Evolutionary conservation across 2,329 filamentous ascomycete genomes (phyloP).

Genomic region (Pseudogymnoascus sp.): DNA sequence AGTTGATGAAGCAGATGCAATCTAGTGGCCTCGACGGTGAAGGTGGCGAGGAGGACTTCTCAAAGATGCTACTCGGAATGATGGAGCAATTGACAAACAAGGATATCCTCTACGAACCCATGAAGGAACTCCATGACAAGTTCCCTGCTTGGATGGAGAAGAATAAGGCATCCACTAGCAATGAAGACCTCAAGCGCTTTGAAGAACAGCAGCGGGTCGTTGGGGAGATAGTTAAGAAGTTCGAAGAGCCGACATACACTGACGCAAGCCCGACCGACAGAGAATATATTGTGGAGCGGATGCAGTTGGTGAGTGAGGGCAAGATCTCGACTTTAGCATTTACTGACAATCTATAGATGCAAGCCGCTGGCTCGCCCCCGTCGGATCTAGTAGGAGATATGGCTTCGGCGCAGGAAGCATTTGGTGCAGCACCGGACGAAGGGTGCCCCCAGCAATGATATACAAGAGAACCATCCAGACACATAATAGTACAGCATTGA

Average conservation of each 20-base stretch:
- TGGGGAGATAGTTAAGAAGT: constrained; percentile 76
- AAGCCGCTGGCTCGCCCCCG: constrained; percentile 85
- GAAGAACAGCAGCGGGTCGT: constrained; percentile 72
- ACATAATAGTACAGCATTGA: background rate
- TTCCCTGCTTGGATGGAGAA: constrained; percentile 83
- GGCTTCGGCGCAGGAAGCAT: constrained; percentile 67
- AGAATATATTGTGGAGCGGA: constrained; percentile 90
- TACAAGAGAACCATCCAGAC: background rate
- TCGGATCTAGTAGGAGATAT: constrained; percentile 86
- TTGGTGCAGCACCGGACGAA: constrained; percentile 51
- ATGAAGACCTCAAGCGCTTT: constrained; percentile 71
- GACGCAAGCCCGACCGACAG: constrained; percentile 75
- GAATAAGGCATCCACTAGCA: constrained; percentile 56
- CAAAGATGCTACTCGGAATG: constrained; percentile 92
- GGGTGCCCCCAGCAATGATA: constrained; percentile 52
- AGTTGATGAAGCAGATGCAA: constrained; percentile 85
- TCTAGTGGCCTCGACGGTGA: constrained; percentile 49
- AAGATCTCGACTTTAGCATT: constrained; percentile 9
- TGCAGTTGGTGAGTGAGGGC: constrained; percentile 72
- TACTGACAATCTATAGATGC: constrained; percentile 60
- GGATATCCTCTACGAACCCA: constrained; percentile 95
- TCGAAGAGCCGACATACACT: constrained; percentile 71
- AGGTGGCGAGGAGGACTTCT: constrained; percentile 72
- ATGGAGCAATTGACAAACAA: constrained; percentile 99
- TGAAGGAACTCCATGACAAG: constrained; percentile 93